Base-by-base conservation (phyloP, 2,329 filamentous ascomycete species). In the Metarhizium humberi region DNA sequence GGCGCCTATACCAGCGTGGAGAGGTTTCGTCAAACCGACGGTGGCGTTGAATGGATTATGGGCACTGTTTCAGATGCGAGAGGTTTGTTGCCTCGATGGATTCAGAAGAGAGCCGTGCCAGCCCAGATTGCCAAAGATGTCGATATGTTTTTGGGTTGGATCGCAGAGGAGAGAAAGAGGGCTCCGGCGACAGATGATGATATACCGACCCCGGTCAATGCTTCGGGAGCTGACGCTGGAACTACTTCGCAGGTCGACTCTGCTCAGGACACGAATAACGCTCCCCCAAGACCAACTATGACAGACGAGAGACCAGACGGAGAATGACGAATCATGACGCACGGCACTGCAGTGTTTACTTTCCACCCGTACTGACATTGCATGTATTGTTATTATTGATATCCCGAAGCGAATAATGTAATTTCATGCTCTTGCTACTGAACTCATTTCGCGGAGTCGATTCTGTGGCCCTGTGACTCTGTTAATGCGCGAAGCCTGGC, bases 41-140 rank as follows among this genome's bases (percentile, higher is more conserved):
- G 62, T n/a, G 71, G 72, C 18, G 58, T 88, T 50, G 84, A 87
- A 68, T 94, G 88, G 88, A 74, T 86, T 56, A 92, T 92, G 86
- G 86, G 82, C 8, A 92, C 88, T 10, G 80, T 84, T 11, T 87
- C 84, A 57, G 81, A 92, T 66, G 88, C 88, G 0, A 77, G 77
- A 54, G 88, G 88, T 0, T 68, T 78, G 32, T 63, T 92, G 55
- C 88, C 88, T 0, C 73, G 78, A 66, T 84, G 77, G 74, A 66
- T 86, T 60, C 87, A 91, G 73, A 84, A 81, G 58, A 63, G 80
- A 66, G 81, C 79, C 3, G 75, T 88, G 51, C 80, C 84, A 1
- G 77, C 76, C 1, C 77, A 80, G 57, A 76, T 91, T 51, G 80
- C 81, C 18, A 88, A 88, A 70, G 88, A 91, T 65, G 87, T 90